Conservation (phyloP, 257 asterid genomes). For the Nicotiana benthamiana region DNA sequence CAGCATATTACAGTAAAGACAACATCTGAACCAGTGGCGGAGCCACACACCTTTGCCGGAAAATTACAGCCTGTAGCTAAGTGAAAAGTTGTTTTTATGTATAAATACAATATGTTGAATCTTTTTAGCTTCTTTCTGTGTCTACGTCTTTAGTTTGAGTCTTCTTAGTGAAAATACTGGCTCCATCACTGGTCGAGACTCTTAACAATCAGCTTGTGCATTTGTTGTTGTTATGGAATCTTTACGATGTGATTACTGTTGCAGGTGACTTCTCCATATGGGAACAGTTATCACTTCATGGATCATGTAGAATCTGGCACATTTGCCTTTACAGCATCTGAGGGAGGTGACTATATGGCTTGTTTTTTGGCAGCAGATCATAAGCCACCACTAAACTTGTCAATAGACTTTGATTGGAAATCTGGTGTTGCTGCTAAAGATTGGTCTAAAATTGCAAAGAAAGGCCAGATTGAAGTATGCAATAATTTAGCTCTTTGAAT, state of each 20-base stretch:
- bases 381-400: constrained; percentile 5
- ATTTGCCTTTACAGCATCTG: constrained; percentile 20
- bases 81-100: no score
- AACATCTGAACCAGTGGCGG: no score
- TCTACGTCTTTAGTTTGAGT: no score
- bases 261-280: constrained; percentile 15
- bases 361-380: constrained; percentile 23
- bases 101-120: no score
- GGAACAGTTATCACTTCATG: constrained; percentile 6
- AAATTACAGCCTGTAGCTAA: no score
- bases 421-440: constrained; percentile 21
- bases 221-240: no score
- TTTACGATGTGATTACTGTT: background rate
- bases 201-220: no score
- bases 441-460: constrained; percentile 24
- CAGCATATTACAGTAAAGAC: no score
- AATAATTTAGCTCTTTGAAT: background rate
- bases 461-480: constrained; percentile 16
- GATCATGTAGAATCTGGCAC: constrained; percentile 11
- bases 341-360: constrained; percentile 13
- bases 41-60: no score
- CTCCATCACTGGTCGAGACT: no score
- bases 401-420: constrained; percentile 24
- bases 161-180: no score
- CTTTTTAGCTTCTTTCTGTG: no score